Evolutionary conservation across 1,284 basidiomycete genomes (phyloP).

Genomic region (Melampsora abietis-canadensis): DNA sequence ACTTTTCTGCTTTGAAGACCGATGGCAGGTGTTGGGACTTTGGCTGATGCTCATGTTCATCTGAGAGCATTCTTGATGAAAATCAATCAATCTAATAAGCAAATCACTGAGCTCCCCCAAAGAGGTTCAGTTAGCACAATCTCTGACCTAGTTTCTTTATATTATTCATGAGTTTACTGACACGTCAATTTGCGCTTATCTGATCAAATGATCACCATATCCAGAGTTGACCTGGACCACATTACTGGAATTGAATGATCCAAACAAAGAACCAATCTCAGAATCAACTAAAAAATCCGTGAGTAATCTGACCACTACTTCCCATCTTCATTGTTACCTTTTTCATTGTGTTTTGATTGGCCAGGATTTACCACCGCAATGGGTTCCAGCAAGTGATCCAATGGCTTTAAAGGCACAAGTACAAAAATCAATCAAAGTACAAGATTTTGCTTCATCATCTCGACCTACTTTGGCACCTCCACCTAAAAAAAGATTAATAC

Average conservation of each 20-base stretch:
- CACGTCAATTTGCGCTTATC: too few species aligned
- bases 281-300: conserved; percentile 57
- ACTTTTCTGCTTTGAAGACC: conserved; percentile 52
- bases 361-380: conserved; percentile 34
- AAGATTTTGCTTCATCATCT: conserved; percentile 20
- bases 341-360: neutral
- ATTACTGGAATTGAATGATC: conserved; percentile 73
- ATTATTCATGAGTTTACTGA: neutral
- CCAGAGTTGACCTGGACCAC: conserved; percentile 75
- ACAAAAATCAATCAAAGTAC: neutral
- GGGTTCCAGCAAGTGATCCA: conserved; percentile 26
- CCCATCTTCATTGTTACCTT: neutral
- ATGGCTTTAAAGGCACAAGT: neutral
- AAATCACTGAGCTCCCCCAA: conserved; percentile 19
- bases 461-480: neutral
- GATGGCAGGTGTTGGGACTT: conserved; percentile 72
- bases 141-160: neutral
- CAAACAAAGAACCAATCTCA: conserved; percentile 61
- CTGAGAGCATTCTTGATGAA: conserved; percentile 38
- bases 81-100: conserved; percentile 15
- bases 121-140: conserved; percentile 14
- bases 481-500: conserved; percentile 21
- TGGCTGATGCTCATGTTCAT: conserved; percentile 79
- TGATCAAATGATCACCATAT: too few species aligned
- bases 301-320: neutral